Evolutionary conservation across 345 rosid genomes (phyloP), one percentile per base, ranked within the genome.

Genomic region (Euphorbia tirucalli): DNA sequence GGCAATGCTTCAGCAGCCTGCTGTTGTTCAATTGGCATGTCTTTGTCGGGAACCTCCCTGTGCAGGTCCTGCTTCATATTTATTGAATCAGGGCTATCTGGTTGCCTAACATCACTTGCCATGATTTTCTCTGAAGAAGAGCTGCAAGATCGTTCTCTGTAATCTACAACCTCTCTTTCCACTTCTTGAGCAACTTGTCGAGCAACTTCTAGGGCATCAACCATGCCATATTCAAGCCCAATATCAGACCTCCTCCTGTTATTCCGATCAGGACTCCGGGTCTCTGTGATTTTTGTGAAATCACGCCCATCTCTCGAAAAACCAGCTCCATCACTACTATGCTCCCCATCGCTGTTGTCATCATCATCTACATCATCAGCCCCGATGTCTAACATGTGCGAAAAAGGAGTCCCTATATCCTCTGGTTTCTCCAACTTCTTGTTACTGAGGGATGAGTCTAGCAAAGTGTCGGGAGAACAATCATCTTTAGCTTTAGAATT

Each of bases 201-300:
- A 75, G 99, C 98, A 27, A 92, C 88, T 78, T 90, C 96, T 61
- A 95, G 79, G 72, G 99, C 94, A 87, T 95, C 99, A 79, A 88
- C 82, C 19, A 90, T 82, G 69, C 94, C 97, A 78, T 85, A 87
- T 52, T 95, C 99, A 21, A 75, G 78, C 35, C 82, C 89, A 69
- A 83, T 78, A 73, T 86, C 88, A 60, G 91, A 80, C 24, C 80
- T 83, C 69, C 78, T 82, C 71, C 69, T 75, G 68, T 86, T 82
- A 57, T 61, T 81, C 13, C 70, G 74, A 66, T 83, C 85, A 61
- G 83, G 83, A 74, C 85, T 78, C 31, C 32, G 82, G 43, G 68
- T 73, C 66, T 73, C 72, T 39, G 71, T 69, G 11, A 85, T 65
- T 74, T 77, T 87, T 30, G 86, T 83, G 66, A 71, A 73, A 73